phyloP scores from a whole-genome alignment of 371 early-diverging fungal genomes.

The Actinomortierella wolfii region DNA sequence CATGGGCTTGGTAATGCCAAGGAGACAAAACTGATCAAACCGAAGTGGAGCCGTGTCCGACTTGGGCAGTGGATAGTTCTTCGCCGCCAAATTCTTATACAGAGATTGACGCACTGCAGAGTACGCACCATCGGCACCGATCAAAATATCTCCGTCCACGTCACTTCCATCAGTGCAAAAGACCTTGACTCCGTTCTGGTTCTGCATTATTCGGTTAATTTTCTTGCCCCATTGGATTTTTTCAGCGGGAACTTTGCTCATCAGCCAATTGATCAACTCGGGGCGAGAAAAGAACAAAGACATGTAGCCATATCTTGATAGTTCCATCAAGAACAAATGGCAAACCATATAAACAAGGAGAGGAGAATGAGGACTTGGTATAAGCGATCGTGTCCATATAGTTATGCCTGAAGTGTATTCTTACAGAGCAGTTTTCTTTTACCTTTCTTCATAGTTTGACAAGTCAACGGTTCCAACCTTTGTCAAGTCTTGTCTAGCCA shows the following conservation, averaged over 20 bases:
- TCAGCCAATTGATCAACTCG: constrained; percentile 10
- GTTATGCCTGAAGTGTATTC: no score
- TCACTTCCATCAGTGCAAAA: constrained; percentile 12
- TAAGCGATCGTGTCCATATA: no score
- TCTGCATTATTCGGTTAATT: constrained; percentile 4
- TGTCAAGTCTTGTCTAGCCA: no score
- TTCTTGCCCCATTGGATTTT: constrained; percentile 17
- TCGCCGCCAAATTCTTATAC: constrained; percentile 11
- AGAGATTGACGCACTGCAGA: constrained; percentile 21
- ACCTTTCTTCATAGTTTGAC: no score
- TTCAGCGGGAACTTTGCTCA: constrained; percentile 17
- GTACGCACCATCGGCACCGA: constrained; percentile 23
- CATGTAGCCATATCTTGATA: constrained; percentile 12
- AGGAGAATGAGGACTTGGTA: no score
- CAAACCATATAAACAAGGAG: no score
- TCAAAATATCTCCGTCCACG: constrained; percentile 15
- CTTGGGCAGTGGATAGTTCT: constrained; percentile 7
- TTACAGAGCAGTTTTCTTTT: no score
- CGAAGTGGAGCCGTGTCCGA: constrained; percentile 12
- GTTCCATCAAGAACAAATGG: no score
- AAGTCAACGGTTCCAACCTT: no score
- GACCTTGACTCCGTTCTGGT: constrained; percentile 16
- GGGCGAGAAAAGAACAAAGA: constrained; percentile 24
- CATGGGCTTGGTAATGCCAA: constrained; percentile 15
- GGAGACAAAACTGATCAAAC: constrained; percentile 14